Conservation (phyloP, 1,284 basidiomycete genomes). For the Lignosus rhinocerotis region DNA sequence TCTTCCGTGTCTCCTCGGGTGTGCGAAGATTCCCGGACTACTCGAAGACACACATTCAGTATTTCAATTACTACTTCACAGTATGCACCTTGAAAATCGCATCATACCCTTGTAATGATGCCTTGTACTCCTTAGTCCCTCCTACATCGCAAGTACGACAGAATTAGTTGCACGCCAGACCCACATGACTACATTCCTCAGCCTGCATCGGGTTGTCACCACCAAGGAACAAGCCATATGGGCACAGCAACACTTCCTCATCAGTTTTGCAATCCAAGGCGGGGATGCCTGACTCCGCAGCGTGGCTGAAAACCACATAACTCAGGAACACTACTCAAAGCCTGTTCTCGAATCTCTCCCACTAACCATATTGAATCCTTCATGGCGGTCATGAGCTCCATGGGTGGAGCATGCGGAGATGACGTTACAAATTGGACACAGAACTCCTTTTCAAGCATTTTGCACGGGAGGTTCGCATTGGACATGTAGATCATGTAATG, state of each 20-base stretch:
- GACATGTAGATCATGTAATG: slow-evolving; percentile 15
- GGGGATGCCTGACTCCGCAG: background rate
- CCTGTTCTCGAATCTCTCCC: background rate
- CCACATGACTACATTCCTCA: slow-evolving; percentile 33
- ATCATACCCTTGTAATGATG: slow-evolving; percentile 22
- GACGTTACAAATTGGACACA: slow-evolving; percentile 11
- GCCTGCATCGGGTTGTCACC: slow-evolving; percentile 41
- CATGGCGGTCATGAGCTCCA: slow-evolving; percentile 14
- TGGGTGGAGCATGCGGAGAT: slow-evolving; percentile 13
- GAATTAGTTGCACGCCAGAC: slow-evolving; percentile 30
- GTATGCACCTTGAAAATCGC: slow-evolving; percentile 23
- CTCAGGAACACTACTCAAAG: background rate
- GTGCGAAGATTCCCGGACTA: slow-evolving; percentile 11
- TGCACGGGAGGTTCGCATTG: slow-evolving; percentile 9
- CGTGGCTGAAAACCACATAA: background rate
- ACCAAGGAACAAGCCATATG: slow-evolving; percentile 25
- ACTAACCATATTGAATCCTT: background rate
- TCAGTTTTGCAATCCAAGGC: slow-evolving; percentile 27
- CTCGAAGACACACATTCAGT: background rate
- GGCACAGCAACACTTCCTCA: slow-evolving; percentile 29
- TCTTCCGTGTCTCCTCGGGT: slow-evolving; percentile 11
- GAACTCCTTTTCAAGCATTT: slow-evolving; percentile 1
- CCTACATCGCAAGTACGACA: slow-evolving; percentile 34
- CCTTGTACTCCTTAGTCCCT: slow-evolving; percentile 27
- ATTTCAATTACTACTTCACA: background rate